These are phyloP conservation scores for Fusarium goolgardi DNA, from an alignment of 2,329 filamentous ascomycete species.

Conservation along the genomic window DNA sequence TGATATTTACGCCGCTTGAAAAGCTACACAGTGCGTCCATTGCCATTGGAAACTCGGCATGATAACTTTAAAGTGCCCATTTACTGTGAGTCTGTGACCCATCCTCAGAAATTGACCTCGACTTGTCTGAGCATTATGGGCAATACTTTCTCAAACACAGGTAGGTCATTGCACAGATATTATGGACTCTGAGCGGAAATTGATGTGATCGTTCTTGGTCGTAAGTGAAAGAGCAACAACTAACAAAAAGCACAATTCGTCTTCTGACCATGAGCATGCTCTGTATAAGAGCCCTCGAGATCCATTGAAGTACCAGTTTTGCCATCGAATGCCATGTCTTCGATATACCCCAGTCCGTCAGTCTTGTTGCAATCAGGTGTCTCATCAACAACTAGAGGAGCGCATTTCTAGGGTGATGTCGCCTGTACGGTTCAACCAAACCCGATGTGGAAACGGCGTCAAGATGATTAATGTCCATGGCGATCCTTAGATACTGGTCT, in stretches of 20 bases:
- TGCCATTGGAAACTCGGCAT: neutral
- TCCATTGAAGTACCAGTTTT: neutral
- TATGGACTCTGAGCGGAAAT: too few species aligned
- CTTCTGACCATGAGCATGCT: neutral
- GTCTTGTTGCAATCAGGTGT: neutral
- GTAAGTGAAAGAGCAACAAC: neutral
- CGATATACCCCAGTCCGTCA: neutral
- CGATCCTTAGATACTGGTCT: neutral
- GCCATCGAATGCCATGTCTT: fast-evolving
- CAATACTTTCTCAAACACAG: neutral
- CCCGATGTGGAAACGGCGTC: neutral
- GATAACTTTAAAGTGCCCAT: too few species aligned
- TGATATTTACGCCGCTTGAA: neutral
- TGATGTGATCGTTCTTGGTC: neutral
- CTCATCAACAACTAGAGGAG: neutral
- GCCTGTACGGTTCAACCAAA: neutral
- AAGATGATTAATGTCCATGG: neutral
- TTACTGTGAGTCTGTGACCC: too few species aligned
- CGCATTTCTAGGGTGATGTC: neutral
- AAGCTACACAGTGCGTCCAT: neutral
- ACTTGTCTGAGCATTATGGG: neutral
- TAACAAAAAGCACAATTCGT: neutral
- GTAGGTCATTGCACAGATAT: too few species aligned
- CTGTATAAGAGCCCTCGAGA: neutral
- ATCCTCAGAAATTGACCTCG: neutral